phyloP scores from a whole-genome alignment of 2,329 filamentous ascomycete species.

The Apiospora pterosperma region DNA sequence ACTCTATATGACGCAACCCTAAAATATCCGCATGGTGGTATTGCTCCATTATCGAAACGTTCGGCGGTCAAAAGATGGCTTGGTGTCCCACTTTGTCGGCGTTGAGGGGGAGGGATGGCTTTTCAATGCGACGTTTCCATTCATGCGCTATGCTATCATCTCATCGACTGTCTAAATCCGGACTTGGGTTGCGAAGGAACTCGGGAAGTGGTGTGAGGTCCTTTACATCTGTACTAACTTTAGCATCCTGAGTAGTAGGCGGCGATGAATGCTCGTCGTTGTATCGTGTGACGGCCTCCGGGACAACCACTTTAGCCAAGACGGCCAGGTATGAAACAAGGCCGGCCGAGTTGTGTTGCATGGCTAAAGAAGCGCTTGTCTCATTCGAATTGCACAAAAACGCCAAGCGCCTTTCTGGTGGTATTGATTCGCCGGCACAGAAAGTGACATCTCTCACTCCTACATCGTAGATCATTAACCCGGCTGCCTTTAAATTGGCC shows the following conservation, averaged over 20 bases:
- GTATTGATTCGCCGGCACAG: background rate
- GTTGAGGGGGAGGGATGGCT: background rate
- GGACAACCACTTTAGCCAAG: background rate
- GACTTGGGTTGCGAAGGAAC: too few relatives aligned
- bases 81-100: background rate
- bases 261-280: too few relatives aligned
- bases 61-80: background rate
- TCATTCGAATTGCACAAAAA: background rate
- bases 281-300: background rate
- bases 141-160: background rate
- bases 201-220: too few relatives aligned
- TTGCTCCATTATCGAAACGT: background rate
- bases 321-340: background rate
- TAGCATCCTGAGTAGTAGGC: too few relatives aligned
- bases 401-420: background rate
- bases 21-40: background rate
- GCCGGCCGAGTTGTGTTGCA: background rate
- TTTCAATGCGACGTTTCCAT: slow-evolving; percentile 1
- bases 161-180: too few relatives aligned
- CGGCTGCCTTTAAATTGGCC: background rate
- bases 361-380: background rate
- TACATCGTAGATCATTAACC: background rate
- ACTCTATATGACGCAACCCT: slow-evolving; percentile 1
- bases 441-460: background rate
- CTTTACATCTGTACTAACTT: too few relatives aligned